Conservation (phyloP, 352 stramenopile genomes). For the Phytophthora colocasiae region DNA sequence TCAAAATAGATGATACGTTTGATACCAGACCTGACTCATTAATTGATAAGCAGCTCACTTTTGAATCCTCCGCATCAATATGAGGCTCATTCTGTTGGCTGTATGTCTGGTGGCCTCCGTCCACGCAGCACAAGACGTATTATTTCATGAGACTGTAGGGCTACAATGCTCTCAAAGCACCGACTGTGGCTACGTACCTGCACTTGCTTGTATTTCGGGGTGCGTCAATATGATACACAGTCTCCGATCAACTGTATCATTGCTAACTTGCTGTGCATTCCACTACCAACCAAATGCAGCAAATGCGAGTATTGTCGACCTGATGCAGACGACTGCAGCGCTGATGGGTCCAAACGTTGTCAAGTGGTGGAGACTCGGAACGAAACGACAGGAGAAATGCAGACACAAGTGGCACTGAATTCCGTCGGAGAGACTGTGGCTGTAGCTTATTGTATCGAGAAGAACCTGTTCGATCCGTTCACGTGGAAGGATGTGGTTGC, state of each 20-base stretch:
- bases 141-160: conserved; percentile 50
- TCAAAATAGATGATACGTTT: not conserved
- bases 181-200: conserved; percentile 82
- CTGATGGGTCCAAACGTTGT: conserved; percentile 69
- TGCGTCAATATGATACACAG: conserved; percentile 29
- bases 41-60: conserved; percentile 7
- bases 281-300: conserved; percentile 31
- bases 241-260: conserved; percentile 10
- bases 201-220: conserved; percentile 71
- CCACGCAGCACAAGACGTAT: conserved; percentile 9
- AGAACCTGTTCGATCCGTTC: conserved; percentile 83
- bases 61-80: conserved; percentile 1
- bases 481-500: conserved; percentile 71
- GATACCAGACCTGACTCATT: conserved; percentile 2
- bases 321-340: conserved; percentile 66
- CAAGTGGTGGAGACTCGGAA: conserved; percentile 47
- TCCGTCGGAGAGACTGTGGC: conserved; percentile 41
- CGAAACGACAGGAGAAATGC: conserved; percentile 43
- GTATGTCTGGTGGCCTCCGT: conserved; percentile 10
- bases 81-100: conserved; percentile 8
- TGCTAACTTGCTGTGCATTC: conserved; percentile 6
- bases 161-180: conserved; percentile 50
- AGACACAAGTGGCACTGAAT: conserved; percentile 41
- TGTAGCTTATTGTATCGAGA: conserved; percentile 80
- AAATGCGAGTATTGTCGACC: conserved; percentile 73